Evolutionary conservation across 345 rosid genomes (phyloP).

Genomic region (Salix viminalis): DNA sequence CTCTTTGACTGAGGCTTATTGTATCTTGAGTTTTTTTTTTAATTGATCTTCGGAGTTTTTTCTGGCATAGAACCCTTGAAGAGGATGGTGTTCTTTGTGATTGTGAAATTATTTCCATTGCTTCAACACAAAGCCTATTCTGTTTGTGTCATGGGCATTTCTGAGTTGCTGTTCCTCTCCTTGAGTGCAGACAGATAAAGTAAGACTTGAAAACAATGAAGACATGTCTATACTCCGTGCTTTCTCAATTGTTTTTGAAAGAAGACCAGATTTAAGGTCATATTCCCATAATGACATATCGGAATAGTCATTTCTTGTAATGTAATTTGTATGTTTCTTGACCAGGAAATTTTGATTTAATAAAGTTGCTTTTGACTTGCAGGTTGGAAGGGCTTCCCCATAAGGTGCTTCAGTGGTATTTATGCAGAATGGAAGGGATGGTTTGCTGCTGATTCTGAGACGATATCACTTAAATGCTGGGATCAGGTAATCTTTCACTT

Average conservation of each 20-base stretch:
- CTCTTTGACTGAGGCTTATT: neutral
- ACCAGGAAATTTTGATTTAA: neutral
- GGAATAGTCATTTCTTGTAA: neutral
- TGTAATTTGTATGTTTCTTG: neutral
- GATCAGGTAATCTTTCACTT: conserved; percentile 51
- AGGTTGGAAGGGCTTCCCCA: conserved; percentile 75
- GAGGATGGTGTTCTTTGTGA: neutral
- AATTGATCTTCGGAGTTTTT: neutral
- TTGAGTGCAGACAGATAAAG: conserved; percentile 63
- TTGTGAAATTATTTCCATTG: neutral
- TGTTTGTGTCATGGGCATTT: conserved; percentile 6
- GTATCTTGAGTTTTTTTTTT: neutral
- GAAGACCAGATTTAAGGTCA: conserved; percentile 85
- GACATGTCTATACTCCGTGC: conserved; percentile 76
- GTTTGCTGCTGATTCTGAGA: conserved; percentile 98
- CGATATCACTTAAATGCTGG: conserved; percentile 83
- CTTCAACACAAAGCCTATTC: neutral
- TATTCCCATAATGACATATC: neutral
- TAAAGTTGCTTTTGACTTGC: conserved; percentile 17
- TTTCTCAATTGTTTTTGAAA: conserved; percentile 61
- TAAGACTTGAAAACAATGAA: conserved; percentile 53
- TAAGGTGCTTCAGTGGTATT: conserved; percentile 92
- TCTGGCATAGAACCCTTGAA: neutral
- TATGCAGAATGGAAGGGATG: conserved; percentile 99
- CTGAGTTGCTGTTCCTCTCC: conserved; percentile 16